phyloP scores from a whole-genome alignment of 2,329 filamentous ascomycete genomes.

The Neopestalotiopsis sp. region DNA sequence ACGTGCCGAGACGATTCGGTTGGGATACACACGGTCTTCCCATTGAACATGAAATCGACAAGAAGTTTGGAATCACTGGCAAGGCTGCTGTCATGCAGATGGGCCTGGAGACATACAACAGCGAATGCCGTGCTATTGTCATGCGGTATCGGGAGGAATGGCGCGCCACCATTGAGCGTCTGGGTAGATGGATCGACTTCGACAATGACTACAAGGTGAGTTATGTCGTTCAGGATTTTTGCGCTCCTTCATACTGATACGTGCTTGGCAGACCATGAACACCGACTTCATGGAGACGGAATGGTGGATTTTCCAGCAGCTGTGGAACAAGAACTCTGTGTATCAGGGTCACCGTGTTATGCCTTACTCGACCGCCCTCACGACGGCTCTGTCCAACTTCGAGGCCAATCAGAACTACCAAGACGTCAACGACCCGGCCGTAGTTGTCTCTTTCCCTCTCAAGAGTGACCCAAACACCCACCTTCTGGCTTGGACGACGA shows the following conservation, averaged over 20 bases:
- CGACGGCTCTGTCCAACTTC: slow-evolving; percentile 90
- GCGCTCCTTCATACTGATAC: not conserved
- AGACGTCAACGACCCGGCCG: slow-evolving; percentile 86
- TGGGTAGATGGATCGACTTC: slow-evolving; percentile 97
- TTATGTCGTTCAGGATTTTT: not conserved
- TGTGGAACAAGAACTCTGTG: slow-evolving; percentile 87
- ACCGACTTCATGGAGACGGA: slow-evolving; percentile 84
- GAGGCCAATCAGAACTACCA: slow-evolving; percentile 96
- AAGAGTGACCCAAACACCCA: slow-evolving; percentile 75
- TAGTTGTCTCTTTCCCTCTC: slow-evolving; percentile 88
- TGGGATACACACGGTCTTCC: slow-evolving; percentile 96
- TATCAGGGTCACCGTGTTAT: slow-evolving; percentile 93
- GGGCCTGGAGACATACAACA: slow-evolving; percentile 89
- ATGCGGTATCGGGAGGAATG: slow-evolving; percentile 90
- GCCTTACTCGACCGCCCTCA: slow-evolving; percentile 91
- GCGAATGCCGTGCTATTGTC: slow-evolving; percentile 88
- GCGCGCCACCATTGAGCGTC: slow-evolving; percentile 83
- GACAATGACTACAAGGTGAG: slow-evolving; percentile 92
- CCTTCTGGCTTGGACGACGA: slow-evolving; percentile 88
- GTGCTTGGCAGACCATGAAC: slow-evolving; percentile 4
- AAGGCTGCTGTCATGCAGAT: slow-evolving; percentile 86
- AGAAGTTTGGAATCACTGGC: slow-evolving; percentile 88
- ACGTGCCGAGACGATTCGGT: slow-evolving; percentile 90
- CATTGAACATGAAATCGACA: slow-evolving; percentile 97
- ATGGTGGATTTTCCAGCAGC: slow-evolving; percentile 96